Evolutionary conservation across 768 basidiomycete species (phyloP), one percentile per base, ranked within the genome.

Genomic region (Pulveroboletus sp.): DNA sequence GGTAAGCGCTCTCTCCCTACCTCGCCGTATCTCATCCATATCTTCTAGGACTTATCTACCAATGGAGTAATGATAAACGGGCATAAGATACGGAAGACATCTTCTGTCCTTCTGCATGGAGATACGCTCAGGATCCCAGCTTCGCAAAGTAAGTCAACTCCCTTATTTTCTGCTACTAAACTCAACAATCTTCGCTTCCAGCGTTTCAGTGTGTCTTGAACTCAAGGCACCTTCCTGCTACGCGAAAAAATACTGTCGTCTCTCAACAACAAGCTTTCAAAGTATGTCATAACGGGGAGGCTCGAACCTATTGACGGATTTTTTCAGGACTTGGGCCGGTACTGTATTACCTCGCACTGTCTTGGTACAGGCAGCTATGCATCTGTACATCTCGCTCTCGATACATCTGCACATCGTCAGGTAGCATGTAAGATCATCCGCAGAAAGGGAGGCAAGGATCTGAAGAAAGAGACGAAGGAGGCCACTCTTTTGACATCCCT

Each of bases 371-470:
- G 89, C 5, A 84, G 84, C 37, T 92, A 90, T 65, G 89, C 89
- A 0, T 85, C 83, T 1, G 89, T 92, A 1, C 83, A 89, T 59
- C 76, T 92, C 21, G 87, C 88, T 15, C 73, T 88, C 50, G 86
- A 89, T 59, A 78, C 74, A 9, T 63, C 68, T 8, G 78, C 73
- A 40, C 76, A 81, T 56, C 76, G 81, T 39, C 89, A 92, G 68
- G 86, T 89, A 26, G 89, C 89, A 18, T 91, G 89, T 66, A 92
- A 92, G 65, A 89, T 82, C 50, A 86, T 92, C 60, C 80, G 79
- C 56, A 81, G 80, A 63, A 78, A 76, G 46, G 79, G 77, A 18
- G 67, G 64, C 11, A 61, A 49, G 13, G 67, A 68, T 47, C 26
- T 60, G 36, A 68, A 58, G 42, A 75, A 75, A 42, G 84, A 86